These are phyloP conservation scores for Ogataea glucozyma DNA, from an alignment of 805 yeast species.

Conservation along the genomic window DNA sequence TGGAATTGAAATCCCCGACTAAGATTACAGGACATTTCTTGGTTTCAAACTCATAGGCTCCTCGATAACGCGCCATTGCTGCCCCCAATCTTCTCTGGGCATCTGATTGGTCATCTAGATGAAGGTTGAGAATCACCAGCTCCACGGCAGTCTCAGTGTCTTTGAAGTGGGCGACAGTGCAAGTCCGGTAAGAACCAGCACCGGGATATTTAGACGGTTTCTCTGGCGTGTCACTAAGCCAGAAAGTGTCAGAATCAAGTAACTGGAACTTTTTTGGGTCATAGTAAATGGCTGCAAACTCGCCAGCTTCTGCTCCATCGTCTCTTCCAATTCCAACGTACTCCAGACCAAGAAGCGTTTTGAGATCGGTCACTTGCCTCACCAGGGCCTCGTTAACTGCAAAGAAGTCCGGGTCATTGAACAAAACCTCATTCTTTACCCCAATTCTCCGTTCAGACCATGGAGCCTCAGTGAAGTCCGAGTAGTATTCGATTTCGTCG, in stretches of 20 bases:
- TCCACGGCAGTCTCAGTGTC: constrained; percentile 35
- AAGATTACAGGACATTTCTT: constrained; percentile 42
- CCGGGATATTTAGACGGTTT: constrained; percentile 47
- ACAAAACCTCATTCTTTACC: constrained; percentile 37
- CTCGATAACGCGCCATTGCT: constrained; percentile 40
- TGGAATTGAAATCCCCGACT: constrained; percentile 61
- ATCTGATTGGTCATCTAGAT: constrained; percentile 50
- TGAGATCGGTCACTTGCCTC: constrained; percentile 47
- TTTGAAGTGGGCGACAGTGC: constrained; percentile 39
- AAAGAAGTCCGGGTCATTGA: constrained; percentile 38
- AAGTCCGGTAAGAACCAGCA: constrained; percentile 42
- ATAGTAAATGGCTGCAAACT: constrained; percentile 50
- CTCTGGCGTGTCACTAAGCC: constrained; percentile 58
- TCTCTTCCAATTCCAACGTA: constrained; percentile 56
- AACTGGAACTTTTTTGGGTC: constrained; percentile 40
- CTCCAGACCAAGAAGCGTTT: constrained; percentile 32
- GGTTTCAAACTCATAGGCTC: constrained; percentile 38
- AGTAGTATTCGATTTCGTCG: constrained; percentile 26
- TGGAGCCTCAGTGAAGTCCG: constrained; percentile 32
- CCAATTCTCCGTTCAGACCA: constrained; percentile 40
- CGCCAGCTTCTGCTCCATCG: constrained; percentile 52
- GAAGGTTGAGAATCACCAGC: constrained; percentile 47
- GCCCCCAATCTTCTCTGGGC: constrained; percentile 48
- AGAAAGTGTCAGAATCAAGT: constrained; percentile 44
- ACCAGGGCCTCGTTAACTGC: constrained; percentile 50